A percentile compares a stretch with the other conserved stretches of the same genome.
phyloP scores from a whole-genome alignment of 176 grass and related monocot species.

The Zoysia pacifica region DNA sequence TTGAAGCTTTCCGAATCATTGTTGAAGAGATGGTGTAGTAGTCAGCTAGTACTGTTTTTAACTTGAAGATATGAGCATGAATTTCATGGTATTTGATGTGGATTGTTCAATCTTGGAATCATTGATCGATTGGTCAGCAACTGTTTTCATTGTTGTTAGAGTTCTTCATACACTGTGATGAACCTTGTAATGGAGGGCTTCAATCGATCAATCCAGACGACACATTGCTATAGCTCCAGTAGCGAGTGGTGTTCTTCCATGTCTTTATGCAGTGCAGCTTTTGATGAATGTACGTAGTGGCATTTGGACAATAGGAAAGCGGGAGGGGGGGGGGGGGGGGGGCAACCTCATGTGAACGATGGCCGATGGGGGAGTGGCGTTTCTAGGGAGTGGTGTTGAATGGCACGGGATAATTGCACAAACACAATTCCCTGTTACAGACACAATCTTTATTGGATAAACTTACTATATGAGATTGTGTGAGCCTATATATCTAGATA shows the following conservation, averaged over 20 bases:
- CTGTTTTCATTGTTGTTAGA: slow-evolving; percentile 2
- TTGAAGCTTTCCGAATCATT: not conserved
- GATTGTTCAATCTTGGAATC: slow-evolving; percentile 23
- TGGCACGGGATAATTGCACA: not conserved
- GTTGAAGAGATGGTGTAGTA: not conserved
- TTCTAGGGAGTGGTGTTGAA: not conserved
- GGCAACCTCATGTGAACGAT: slow-evolving; percentile 38
- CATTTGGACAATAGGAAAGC: slow-evolving; percentile 36
- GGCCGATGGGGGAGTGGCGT: not conserved
- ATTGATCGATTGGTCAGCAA: not conserved
- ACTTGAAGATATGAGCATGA: slow-evolving; percentile 25
- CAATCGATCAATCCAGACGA: not conserved
- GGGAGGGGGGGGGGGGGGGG: not conserved
- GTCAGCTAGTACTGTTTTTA: slow-evolving; percentile 7
- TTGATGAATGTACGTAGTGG: slow-evolving; percentile 26
- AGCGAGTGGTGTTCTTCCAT: slow-evolving; percentile 25
- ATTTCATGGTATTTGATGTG: slow-evolving; percentile 40
- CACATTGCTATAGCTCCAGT: not conserved
- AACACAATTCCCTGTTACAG: not conserved
- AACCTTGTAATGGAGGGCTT: not conserved
- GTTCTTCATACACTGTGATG: slow-evolving; percentile 6
- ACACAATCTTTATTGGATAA: not conserved
- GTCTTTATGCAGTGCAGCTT: slow-evolving; percentile 39
- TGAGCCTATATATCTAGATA: not conserved
- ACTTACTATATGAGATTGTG: not conserved